A percentile compares a stretch with the other conserved stretches of the same genome.
phyloP scores from a whole-genome alignment of 164 flowering plant species.

The Nymphaea thermarum region DNA sequence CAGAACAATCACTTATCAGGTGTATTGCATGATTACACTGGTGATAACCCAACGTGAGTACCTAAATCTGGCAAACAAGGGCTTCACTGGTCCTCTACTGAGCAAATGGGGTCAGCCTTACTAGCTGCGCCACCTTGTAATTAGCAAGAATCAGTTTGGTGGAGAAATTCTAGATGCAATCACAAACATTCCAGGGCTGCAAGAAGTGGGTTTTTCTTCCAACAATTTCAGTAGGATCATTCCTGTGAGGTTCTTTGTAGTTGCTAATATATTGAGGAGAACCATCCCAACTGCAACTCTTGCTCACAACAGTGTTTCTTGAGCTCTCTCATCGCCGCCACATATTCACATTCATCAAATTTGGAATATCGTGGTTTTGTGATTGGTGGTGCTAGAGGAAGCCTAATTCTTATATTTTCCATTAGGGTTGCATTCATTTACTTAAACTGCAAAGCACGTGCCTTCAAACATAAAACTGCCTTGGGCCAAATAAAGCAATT shows the following conservation, averaged over 20 bases:
- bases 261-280: slow-evolving; percentile 57
- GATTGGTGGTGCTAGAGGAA: slow-evolving; percentile 28
- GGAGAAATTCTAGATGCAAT: slow-evolving; percentile 37
- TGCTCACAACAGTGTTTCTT: slow-evolving; percentile 19
- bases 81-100: slow-evolving; percentile 65
- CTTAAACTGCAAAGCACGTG: slow-evolving; percentile 18
- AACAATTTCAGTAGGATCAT: slow-evolving; percentile 52
- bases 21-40: slow-evolving; percentile 55
- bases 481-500: slow-evolving; percentile 44
- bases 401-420: slow-evolving; percentile 33
- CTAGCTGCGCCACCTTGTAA: slow-evolving; percentile 47
- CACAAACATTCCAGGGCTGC: slow-evolving; percentile 23
- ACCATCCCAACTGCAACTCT: slow-evolving; percentile 49
- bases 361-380: slow-evolving; percentile 6
- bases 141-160: slow-evolving; percentile 29
- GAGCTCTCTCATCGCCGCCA: neutral
- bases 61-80: slow-evolving; percentile 69
- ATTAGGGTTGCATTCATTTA: slow-evolving; percentile 35
- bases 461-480: slow-evolving; percentile 29
- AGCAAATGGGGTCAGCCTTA: slow-evolving; percentile 53
- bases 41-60: slow-evolving; percentile 46
- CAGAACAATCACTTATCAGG: slow-evolving; percentile 72
- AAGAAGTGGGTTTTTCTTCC: slow-evolving; percentile 57
- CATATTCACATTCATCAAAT: neutral
- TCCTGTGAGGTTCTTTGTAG: slow-evolving; percentile 39